Base-by-base conservation (phyloP, 1,139 yeast species). In the Debaryomycetaceae sp. region DNA sequence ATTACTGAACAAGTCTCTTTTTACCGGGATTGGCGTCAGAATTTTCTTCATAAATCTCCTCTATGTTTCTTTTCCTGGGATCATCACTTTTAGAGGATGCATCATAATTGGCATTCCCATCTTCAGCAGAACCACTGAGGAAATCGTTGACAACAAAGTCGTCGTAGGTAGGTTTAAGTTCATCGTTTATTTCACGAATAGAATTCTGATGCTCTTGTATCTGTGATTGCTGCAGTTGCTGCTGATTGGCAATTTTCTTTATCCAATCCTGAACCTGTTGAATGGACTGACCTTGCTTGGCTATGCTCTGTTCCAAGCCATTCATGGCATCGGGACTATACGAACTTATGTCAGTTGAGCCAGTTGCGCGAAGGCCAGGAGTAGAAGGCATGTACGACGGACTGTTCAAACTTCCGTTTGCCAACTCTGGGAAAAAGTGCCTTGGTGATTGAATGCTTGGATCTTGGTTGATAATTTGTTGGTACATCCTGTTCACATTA, bases 251-350 rank as follows among this genome's bases (percentile, higher is more conserved):
- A 36, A 74, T 55, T 40, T 65, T 73, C 42, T 65, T 77, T 36
- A 78, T 67, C 81, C 82, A 77, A 47, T 79, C 83, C 51, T 77
- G 79, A 1, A 77, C 79, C 50, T 78, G 82, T 54, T 70, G 78
- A 39, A 79, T 69, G 3, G 81, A 72, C 44, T 73, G 75, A 8
- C 79, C 81, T 46, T 78, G 81, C 49, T 66, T 71, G 41, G 59
- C 58, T 7, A 78, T 61, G 43, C 67, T 76, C 31, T 66, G 70
- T 48, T 74, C 78, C 38, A 74, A 54, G 2, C 68, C 70, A 35
- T 50, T 53, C 44, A 70, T 59, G 11, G 55, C 38, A 28, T 60
- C 65, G 34, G 45, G 44, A 16, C 41, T 30, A 34, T 42, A 37
- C n/a, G 36, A 31, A 5, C 37, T 32, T 3, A 37, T 26, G 22